Conservation (phyloP, 495 filamentous ascomycete species). For the Penicillium turbatum region DNA sequence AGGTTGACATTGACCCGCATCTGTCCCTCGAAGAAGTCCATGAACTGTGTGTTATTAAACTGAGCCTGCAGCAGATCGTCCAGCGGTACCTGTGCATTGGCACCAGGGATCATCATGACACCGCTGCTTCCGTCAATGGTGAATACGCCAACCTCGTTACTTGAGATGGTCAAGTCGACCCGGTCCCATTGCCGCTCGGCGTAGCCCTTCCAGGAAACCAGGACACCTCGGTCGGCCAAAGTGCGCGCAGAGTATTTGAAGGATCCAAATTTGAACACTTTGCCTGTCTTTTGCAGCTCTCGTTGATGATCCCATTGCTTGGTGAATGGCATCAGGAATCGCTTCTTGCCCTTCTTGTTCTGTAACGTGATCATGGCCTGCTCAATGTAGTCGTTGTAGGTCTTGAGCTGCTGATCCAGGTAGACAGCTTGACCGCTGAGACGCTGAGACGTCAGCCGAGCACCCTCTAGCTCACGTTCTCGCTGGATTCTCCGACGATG, state of each 20-base stretch:
- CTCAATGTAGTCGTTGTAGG: constrained; percentile 98
- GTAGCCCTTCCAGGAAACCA: constrained; percentile 84
- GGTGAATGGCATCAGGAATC: constrained; percentile 93
- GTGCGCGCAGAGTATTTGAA: constrained; percentile 93
- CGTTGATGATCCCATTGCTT: constrained; percentile 98
- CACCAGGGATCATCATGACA: constrained; percentile 93
- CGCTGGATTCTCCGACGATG: constrained; percentile 87
- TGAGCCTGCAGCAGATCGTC: constrained; percentile 95
- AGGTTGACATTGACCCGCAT: constrained; percentile 91
- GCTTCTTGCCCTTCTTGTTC: constrained; percentile 93
- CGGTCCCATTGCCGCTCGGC: constrained; percentile 82
- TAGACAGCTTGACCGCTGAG: constrained; percentile 89
- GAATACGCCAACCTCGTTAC: constrained; percentile 93
- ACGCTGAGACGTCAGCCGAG: constrained; percentile 75
- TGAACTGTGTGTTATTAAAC: constrained; percentile 92
- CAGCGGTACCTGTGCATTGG: constrained; percentile 81
- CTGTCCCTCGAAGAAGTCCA: constrained; percentile 87
- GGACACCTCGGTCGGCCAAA: constrained; percentile 86
- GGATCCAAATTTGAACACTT: constrained; percentile 92
- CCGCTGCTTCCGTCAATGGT: constrained; percentile 86
- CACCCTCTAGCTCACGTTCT: constrained; percentile 83
- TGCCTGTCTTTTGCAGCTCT: constrained; percentile 84
- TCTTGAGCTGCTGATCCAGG: constrained; percentile 90
- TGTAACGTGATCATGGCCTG: constrained; percentile 98
- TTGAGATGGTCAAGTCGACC: constrained; percentile 88